Evolutionary conservation across 768 basidiomycete species (phyloP).

Genomic region (Tricholoma terreum): DNA sequence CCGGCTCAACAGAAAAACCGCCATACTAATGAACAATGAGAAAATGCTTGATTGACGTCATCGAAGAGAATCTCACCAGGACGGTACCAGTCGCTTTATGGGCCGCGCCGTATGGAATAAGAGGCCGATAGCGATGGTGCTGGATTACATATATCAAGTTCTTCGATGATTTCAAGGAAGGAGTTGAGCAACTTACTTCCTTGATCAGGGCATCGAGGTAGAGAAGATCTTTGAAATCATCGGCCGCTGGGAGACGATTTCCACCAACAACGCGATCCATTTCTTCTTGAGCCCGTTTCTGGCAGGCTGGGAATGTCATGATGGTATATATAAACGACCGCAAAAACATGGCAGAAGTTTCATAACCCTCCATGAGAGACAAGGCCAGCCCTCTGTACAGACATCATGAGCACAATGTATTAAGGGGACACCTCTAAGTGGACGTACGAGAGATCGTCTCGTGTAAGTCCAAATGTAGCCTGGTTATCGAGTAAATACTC

Average conservation of each 20-base stretch:
- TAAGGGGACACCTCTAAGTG: too few relatives aligned
- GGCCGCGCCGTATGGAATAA: slow-evolving; percentile 15
- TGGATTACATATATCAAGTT: too few relatives aligned
- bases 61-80: neutral
- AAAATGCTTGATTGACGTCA: neutral
- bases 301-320: slow-evolving; percentile 21
- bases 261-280: slow-evolving; percentile 1
- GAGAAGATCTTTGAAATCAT: neutral
- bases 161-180: too few relatives aligned
- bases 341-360: slow-evolving; percentile 22
- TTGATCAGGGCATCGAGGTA: slow-evolving; percentile 13
- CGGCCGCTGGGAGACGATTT: neutral
- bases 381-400: too few relatives aligned
- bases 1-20: neutral
- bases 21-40: neutral
- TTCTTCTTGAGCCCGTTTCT: slow-evolving; percentile 10
- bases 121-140: slow-evolving; percentile 19
- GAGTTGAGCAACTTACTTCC: slow-evolving; percentile 16
- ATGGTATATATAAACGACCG: slow-evolving; percentile 18
- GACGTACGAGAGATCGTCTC: too few relatives aligned
- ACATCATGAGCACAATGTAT: too few relatives aligned
- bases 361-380: slow-evolving; percentile 27
- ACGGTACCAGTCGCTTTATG: slow-evolving; percentile 10
- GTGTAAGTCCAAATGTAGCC: too few relatives aligned
- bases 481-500: too few relatives aligned